Conservation (phyloP, 2,329 filamentous ascomycete species). For the Beauveria scarabaeidicola region DNA sequence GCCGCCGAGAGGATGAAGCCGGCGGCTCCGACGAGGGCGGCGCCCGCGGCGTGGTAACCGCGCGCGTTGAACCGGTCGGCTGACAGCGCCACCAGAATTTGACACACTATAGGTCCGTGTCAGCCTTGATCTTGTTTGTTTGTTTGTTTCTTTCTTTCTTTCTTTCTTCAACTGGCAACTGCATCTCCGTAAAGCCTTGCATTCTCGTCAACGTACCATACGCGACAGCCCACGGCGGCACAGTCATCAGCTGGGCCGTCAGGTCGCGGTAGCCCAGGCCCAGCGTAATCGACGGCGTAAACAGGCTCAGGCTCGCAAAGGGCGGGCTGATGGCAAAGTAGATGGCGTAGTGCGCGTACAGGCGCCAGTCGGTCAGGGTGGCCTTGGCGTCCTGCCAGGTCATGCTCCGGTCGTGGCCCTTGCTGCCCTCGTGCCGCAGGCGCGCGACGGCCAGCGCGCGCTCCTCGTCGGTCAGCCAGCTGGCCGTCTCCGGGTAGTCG, state of each 20-base stretch:
- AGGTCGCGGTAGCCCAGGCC: constrained; percentile 43
- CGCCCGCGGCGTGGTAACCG: constrained; percentile 33
- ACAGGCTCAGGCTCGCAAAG: constrained; percentile 52
- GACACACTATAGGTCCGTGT: constrained; percentile 23
- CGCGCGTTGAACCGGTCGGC: constrained; percentile 54
- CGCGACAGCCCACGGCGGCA: constrained; percentile 55
- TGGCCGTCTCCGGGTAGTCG: constrained; percentile 57
- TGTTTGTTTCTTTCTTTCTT: background rate
- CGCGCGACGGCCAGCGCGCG: constrained; percentile 42
- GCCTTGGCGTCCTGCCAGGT: constrained; percentile 61
- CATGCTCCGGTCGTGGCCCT: constrained; percentile 52
- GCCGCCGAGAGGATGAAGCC: constrained; percentile 55
- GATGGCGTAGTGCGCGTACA: constrained; percentile 58
- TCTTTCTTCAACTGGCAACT: background rate
- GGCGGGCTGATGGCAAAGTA: constrained; percentile 44
- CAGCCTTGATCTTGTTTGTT: background rate
- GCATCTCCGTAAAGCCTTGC: too few relatives aligned
- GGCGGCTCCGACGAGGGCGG: constrained; percentile 35
- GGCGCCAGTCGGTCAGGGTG: constrained; percentile 55
- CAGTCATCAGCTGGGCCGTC: constrained; percentile 57
- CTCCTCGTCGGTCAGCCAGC: constrained; percentile 53
- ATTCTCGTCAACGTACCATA: constrained; percentile 32
- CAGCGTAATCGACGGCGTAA: constrained; percentile 51
- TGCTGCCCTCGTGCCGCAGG: constrained; percentile 38
- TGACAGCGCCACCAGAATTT: constrained; percentile 43